These are phyloP conservation scores for Thuja plicata DNA, from an alignment of 83 land plant species.

Conservation along the genomic window DNA sequence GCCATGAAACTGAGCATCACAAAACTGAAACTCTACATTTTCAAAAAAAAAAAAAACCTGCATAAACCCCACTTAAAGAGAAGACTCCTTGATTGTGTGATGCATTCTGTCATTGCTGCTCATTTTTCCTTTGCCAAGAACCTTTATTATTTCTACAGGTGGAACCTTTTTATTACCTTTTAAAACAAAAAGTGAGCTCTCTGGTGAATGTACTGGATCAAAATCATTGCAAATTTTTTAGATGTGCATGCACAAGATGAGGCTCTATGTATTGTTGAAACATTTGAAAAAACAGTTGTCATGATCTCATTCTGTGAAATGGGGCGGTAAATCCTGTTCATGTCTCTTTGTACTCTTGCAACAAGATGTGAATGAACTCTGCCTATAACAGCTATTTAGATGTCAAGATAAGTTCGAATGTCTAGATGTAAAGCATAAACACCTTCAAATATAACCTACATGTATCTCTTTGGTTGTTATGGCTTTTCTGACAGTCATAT, in stretches of 20 bases:
- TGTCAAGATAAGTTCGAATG: constrained; percentile 78
- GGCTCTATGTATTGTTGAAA: constrained; percentile 97
- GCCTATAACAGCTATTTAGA: constrained; percentile 99
- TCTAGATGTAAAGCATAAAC: constrained; percentile 98
- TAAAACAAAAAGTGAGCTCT: constrained; percentile 96
- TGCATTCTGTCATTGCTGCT: constrained; percentile 85
- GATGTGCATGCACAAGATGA: constrained; percentile 98
- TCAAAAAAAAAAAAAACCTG: no score
- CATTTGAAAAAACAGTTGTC: constrained; percentile 94
- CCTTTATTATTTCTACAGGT: constrained; percentile 72
- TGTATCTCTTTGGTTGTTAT: no score
- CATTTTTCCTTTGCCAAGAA: constrained; percentile 78
- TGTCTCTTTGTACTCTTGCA: constrained; percentile 89
- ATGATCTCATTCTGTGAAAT: constrained; percentile 89
- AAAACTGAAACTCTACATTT: no score
- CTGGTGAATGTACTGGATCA: constrained; percentile 99
- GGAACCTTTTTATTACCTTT: constrained; percentile 96
- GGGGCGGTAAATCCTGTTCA: constrained; percentile 61
- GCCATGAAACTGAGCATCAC: no score
- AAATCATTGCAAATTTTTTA: constrained; percentile 95
- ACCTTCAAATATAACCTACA: constrained; percentile 99
- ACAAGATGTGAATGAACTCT: constrained; percentile 99
- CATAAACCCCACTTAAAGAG: no score
- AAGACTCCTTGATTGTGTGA: no score
- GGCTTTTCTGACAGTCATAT: no score